A percentile compares a stretch with the other conserved stretches of the same genome.
Conservation (phyloP, 768 basidiomycete genomes). For the Plicaturopsis crispa region DNA sequence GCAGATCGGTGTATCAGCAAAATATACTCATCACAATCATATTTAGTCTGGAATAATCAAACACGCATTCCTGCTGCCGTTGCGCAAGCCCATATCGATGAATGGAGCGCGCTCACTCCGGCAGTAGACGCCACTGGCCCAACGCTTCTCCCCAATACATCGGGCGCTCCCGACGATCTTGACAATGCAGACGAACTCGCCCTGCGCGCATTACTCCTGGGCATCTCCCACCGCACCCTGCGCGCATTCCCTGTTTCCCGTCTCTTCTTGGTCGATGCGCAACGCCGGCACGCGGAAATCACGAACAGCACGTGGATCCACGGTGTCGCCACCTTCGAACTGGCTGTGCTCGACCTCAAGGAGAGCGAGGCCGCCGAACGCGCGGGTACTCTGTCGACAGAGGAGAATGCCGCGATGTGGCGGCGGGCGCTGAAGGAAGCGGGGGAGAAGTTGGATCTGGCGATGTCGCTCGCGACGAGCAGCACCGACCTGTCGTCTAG, state of each 20-base stretch:
- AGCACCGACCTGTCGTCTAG: constrained; percentile 58
- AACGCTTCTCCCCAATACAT: not conserved
- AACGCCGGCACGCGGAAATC: constrained; percentile 28
- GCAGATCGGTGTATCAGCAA: not conserved
- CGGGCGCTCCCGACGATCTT: constrained; percentile 28
- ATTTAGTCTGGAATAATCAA: constrained; percentile 73
- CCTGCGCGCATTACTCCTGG: constrained; percentile 60
- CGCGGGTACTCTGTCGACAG: constrained; percentile 5
- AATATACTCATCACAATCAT: too few relatives aligned
- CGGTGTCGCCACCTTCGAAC: constrained; percentile 61
- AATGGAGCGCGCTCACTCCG: constrained; percentile 44
- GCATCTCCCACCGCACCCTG: constrained; percentile 55
- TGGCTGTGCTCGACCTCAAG: constrained; percentile 63
- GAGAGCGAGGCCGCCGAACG: constrained; percentile 33
- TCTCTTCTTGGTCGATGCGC: constrained; percentile 44
- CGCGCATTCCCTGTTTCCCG: constrained; percentile 37
- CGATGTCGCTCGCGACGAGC: constrained; percentile 37
- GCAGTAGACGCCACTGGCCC: constrained; percentile 2
- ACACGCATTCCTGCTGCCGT: constrained; percentile 45
- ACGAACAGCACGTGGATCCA: constrained; percentile 62
- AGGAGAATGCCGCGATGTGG: constrained; percentile 30
- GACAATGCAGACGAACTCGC: constrained; percentile 70
- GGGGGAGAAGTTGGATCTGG: constrained; percentile 41
- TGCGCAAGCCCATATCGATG: constrained; percentile 53
- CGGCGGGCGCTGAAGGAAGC: constrained; percentile 37